A percentile compares a stretch with the other conserved stretches of the same genome.
Evolutionary conservation across 768 basidiomycete genomes (phyloP).

Genomic region (Phlebiopsis flavidoalba): DNA sequence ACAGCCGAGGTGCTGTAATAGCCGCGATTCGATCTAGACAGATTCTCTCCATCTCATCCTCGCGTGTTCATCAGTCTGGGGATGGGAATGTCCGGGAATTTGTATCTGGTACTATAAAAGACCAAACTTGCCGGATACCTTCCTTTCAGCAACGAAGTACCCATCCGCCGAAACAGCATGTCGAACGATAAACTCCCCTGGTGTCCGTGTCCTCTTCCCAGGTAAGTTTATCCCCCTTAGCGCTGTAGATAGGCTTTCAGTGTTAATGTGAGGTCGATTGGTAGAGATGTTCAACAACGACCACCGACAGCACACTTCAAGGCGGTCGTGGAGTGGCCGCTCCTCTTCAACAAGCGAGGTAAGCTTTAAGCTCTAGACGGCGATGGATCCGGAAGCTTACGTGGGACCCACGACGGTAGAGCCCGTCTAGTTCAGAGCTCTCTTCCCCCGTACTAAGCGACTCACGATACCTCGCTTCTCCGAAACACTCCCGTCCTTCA

Average conservation of each 20-base stretch:
- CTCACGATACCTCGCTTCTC: neutral
- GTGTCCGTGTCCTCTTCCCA: neutral
- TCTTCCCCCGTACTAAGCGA: neutral
- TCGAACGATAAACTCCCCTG: neutral
- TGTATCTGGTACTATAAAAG: neutral
- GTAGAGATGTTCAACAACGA: neutral
- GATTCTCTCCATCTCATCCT: too few relatives aligned
- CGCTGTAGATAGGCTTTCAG: too few relatives aligned
- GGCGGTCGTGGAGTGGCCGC: too few relatives aligned
- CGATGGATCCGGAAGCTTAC: too few relatives aligned
- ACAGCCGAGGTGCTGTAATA: too few relatives aligned
- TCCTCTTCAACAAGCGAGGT: too few relatives aligned
- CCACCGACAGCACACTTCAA: too few relatives aligned
- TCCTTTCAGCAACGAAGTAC: neutral
- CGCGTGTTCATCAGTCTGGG: too few relatives aligned
- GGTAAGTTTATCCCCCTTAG: neutral
- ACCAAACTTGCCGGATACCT: neutral
- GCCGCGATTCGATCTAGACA: too few relatives aligned
- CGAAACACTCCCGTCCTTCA: neutral
- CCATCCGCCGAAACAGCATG: neutral
- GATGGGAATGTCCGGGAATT: too few relatives aligned
- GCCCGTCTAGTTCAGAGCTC: neutral
- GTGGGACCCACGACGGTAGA: neutral
- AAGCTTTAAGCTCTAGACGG: too few relatives aligned
- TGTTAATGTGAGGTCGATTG: neutral